Evolutionary conservation across 768 basidiomycete genomes (phyloP).

Genomic region (Trichaptum fuscoviolaceum): DNA sequence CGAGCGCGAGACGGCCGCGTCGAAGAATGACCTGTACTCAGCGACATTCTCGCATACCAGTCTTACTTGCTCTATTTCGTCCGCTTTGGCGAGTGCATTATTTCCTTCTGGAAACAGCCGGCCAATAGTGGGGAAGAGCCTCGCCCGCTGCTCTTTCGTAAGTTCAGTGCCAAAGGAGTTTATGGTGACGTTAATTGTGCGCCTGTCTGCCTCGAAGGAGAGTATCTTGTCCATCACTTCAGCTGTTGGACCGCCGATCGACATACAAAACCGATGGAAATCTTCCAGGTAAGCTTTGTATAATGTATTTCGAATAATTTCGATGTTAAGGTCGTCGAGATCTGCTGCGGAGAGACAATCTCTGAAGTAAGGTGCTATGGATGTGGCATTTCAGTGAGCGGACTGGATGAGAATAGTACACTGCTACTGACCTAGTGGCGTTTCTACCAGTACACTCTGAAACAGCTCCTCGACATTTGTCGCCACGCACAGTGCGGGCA

Average conservation of each 20-base stretch:
- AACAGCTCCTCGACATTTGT: conserved; percentile 98
- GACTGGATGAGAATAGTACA: not conserved
- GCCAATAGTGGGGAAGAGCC: conserved; percentile 91
- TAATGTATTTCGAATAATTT: conserved; percentile 98
- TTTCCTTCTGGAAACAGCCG: conserved; percentile 94
- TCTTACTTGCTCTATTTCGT: conserved; percentile 92
- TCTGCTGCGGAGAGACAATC: conserved; percentile 93
- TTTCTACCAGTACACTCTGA: conserved; percentile 95
- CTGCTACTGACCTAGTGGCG: conserved; percentile 77
- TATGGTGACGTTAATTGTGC: conserved; percentile 97
- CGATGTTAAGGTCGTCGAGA: conserved; percentile 97
- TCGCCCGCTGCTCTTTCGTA: conserved; percentile 90
- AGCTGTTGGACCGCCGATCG: conserved; percentile 78
- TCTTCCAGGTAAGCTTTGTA: conserved; percentile 99
- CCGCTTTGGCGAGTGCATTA: conserved; percentile 87
- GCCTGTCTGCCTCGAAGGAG: conserved; percentile 93
- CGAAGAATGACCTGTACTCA: conserved; percentile 91
- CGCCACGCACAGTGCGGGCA: conserved; percentile 98
- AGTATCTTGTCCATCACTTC: conserved; percentile 92
- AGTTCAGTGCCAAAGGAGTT: conserved; percentile 97
- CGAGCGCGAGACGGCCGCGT: conserved; percentile 34
- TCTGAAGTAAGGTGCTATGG: conserved; percentile 87
- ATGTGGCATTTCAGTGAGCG: not conserved
- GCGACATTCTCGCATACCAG: conserved; percentile 79
- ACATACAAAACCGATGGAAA: conserved; percentile 79